Percentiles rank a stretch among this genome's conserved stretches.
Conservation (phyloP, 768 basidiomycete genomes). For the Trametes villosa region DNA sequence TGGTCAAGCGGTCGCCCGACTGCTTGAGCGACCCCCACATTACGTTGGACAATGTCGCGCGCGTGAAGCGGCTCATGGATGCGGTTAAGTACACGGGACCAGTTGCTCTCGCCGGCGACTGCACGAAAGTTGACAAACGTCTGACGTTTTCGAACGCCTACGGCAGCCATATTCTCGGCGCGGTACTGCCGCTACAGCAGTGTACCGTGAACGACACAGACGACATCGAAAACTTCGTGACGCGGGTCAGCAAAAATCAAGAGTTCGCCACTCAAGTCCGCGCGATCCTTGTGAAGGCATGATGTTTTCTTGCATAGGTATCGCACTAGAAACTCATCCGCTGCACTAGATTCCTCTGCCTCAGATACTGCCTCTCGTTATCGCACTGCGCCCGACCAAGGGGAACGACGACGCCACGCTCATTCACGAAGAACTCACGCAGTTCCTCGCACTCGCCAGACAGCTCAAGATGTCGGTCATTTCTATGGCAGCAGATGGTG, state of each 20-base stretch:
- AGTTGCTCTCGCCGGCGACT: slow-evolving; percentile 32
- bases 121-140: slow-evolving; percentile 34
- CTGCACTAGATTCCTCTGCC: background rate
- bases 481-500: slow-evolving; percentile 30
- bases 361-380: background rate
- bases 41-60: slow-evolving; percentile 34
- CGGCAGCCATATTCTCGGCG: slow-evolving; percentile 35
- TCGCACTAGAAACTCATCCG: background rate
- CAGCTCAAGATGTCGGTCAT: slow-evolving; percentile 19
- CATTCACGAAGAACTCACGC: background rate
- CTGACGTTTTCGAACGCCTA: slow-evolving; percentile 33
- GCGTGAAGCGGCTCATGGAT: slow-evolving; percentile 31
- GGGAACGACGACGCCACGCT: background rate
- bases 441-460: background rate
- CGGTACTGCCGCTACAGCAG: slow-evolving; percentile 24
- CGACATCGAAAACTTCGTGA: slow-evolving; percentile 26
- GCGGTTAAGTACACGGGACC: slow-evolving; percentile 29
- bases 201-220: slow-evolving; percentile 30
- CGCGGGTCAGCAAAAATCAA: background rate
- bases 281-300: background rate
- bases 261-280: background rate
- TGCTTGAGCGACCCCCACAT: slow-evolving; percentile 32
- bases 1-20: slow-evolving; percentile 30
- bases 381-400: background rate
- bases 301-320: background rate